Conservation (phyloP, 2,329 filamentous ascomycete genomes). For the Alternaria sp. region DNA sequence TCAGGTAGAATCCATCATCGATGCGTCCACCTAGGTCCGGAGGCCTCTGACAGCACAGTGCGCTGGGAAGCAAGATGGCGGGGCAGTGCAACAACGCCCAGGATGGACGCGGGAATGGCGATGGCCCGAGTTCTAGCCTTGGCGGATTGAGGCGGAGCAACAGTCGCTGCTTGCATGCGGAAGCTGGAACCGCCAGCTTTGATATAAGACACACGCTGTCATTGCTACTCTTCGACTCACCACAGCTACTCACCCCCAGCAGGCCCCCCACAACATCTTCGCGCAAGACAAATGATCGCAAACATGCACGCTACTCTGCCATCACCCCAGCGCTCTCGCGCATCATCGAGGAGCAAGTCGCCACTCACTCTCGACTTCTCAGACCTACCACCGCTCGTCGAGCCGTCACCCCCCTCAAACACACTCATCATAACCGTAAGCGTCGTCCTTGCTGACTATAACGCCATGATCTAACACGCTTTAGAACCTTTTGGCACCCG, state of each 20-base stretch:
- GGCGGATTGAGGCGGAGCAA: constrained; percentile 31
- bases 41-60: constrained; percentile 24
- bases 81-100: constrained; percentile 43
- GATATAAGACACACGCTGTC: constrained; percentile 37
- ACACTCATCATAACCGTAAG: constrained; percentile 78
- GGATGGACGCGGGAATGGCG: constrained; percentile 25
- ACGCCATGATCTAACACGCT: constrained; percentile 26
- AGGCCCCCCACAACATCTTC: constrained; percentile 13
- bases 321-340: constrained; percentile 47
- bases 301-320: constrained; percentile 45
- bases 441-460: not conserved
- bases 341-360: constrained; percentile 51
- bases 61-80: constrained; percentile 29
- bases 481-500: constrained; percentile 72
- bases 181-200: constrained; percentile 32
- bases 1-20: constrained; percentile 13
- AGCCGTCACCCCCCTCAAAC: constrained; percentile 80
- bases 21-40: constrained; percentile 39
- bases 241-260: constrained; percentile 21
- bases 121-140: constrained; percentile 27
- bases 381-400: constrained; percentile 71
- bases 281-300: constrained; percentile 29
- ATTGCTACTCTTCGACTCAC: constrained; percentile 25
- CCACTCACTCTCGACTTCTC: constrained; percentile 77
- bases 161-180: constrained; percentile 31